Percentiles rank a stretch among this genome's conserved stretches.
phyloP scores from a whole-genome alignment of 768 basidiomycete species.

The Tricholoma terreum region DNA sequence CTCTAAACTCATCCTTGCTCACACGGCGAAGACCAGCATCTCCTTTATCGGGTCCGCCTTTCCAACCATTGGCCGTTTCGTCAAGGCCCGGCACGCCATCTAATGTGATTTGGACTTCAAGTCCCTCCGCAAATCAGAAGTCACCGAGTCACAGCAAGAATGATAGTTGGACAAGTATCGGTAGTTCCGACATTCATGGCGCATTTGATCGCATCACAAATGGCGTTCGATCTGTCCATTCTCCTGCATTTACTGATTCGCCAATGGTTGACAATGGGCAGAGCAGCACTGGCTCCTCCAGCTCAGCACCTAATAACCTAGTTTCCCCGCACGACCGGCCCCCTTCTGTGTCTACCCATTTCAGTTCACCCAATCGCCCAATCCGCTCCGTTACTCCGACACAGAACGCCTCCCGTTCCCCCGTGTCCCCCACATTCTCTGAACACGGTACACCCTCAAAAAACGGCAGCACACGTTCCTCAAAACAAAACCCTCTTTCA shows the following conservation, averaged over 20 bases:
- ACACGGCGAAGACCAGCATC: conserved; percentile 67
- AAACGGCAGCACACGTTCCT: conserved; percentile 46
- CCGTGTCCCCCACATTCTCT: conserved; percentile 48
- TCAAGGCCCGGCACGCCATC: conserved; percentile 71
- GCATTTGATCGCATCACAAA: conserved; percentile 40
- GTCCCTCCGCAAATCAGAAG: conserved; percentile 28
- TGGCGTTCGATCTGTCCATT: conserved; percentile 46
- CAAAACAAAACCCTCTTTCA: conserved; percentile 49
- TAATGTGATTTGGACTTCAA: conserved; percentile 66
- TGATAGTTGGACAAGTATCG: conserved; percentile 56
- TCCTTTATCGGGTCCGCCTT: conserved; percentile 59
- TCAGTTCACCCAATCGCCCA: conserved; percentile 43
- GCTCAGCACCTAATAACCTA: conserved; percentile 24
- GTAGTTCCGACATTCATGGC: conserved; percentile 28
- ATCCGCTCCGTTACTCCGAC: conserved; percentile 69
- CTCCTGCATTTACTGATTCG: conserved; percentile 61
- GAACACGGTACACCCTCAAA: conserved; percentile 39
- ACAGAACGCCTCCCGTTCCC: conserved; percentile 51
- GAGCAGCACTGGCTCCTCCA: conserved; percentile 27
- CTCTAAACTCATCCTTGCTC: conserved; percentile 50
- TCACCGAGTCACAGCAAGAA: conserved; percentile 47
- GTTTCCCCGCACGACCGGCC: conserved; percentile 32
- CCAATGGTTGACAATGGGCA: conserved; percentile 40
- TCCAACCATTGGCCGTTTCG: conserved; percentile 57
- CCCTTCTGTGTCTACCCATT: conserved; percentile 49